Conservation (phyloP, 75 land plant species). For the Larix kaempferi region DNA sequence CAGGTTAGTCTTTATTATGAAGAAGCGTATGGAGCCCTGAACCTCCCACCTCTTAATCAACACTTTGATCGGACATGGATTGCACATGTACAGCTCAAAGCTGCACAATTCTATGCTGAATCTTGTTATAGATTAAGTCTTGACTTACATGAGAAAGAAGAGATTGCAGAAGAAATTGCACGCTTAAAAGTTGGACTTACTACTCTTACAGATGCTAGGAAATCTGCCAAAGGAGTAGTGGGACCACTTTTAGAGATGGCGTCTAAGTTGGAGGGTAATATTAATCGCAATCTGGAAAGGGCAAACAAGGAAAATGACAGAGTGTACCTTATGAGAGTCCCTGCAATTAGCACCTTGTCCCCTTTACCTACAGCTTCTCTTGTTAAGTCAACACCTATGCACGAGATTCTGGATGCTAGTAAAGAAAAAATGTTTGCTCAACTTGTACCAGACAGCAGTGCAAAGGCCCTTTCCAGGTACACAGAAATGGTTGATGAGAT, state of each 20-base stretch:
- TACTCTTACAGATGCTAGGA: constrained; percentile 72
- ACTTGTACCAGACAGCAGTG: constrained; percentile 91
- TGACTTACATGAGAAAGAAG: constrained; percentile 91
- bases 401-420: constrained; percentile 89
- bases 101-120: constrained; percentile 86
- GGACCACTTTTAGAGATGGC: constrained; percentile 79
- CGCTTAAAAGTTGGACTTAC: constrained; percentile 68
- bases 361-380: constrained; percentile 79
- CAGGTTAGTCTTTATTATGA: constrained; percentile 89
- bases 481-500: constrained; percentile 98
- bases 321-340: constrained; percentile 97
- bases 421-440: constrained; percentile 86
- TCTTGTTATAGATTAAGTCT: constrained; percentile 80
- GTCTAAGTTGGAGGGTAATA: constrained; percentile 61
- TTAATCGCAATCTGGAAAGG: constrained; percentile 83
- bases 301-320: constrained; percentile 96
- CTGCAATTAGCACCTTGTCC: constrained; percentile 53
- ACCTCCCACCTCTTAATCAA: constrained; percentile 70
- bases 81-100: constrained; percentile 92
- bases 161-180: constrained; percentile 96
- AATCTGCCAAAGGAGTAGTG: constrained; percentile 75
- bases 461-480: constrained; percentile 93
- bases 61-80: constrained; percentile 96
- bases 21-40: constrained; percentile 77
- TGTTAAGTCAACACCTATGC: constrained; percentile 73